Percentiles rank a stretch among this genome's conserved stretches.
Conservation (phyloP, 345 rosid genomes). For the Microthlaspi erraticum region DNA sequence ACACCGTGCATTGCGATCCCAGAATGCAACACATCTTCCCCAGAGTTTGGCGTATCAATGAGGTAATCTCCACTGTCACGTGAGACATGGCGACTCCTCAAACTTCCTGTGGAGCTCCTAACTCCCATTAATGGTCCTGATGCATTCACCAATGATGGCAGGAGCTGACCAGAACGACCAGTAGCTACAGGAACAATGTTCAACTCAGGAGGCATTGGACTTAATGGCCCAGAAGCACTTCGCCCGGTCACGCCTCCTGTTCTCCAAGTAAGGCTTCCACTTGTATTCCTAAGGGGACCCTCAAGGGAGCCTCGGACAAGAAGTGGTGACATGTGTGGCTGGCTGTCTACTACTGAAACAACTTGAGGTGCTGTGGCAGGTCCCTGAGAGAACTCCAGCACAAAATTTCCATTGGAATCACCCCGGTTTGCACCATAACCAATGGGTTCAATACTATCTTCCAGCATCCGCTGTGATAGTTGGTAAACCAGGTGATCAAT, state of each 20-base stretch:
- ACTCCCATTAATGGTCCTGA: slow-evolving; percentile 97
- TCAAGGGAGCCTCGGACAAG: slow-evolving; percentile 97
- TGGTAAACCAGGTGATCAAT: slow-evolving; percentile 98
- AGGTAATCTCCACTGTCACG: slow-evolving; percentile 97
- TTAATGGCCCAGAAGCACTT: slow-evolving; percentile 89
- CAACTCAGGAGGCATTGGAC: slow-evolving; percentile 93
- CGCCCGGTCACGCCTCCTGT: slow-evolving; percentile 85
- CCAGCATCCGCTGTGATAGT: slow-evolving; percentile 90
- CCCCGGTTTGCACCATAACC: slow-evolving; percentile 60
- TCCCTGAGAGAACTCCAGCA: slow-evolving; percentile 96
- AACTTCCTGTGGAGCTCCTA: slow-evolving; percentile 93
- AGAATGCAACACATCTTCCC: slow-evolving; percentile 85
- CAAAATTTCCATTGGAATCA: slow-evolving; percentile 71
- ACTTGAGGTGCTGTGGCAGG: slow-evolving; percentile 74
- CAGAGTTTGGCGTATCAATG: slow-evolving; percentile 94
- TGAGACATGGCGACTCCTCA: slow-evolving; percentile 93
- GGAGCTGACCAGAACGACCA: slow-evolving; percentile 93
- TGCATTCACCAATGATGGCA: slow-evolving; percentile 89
- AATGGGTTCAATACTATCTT: slow-evolving; percentile 83
- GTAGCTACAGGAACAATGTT: slow-evolving; percentile 76
- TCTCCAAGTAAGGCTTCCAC: slow-evolving; percentile 96
- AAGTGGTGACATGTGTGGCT: slow-evolving; percentile 97
- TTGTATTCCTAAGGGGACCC: slow-evolving; percentile 89
- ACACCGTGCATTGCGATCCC: slow-evolving; percentile 76
- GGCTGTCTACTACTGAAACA: slow-evolving; percentile 73